Base-by-base conservation (phyloP, 306 rosid species). In the Echinosophora koreensis region DNA sequence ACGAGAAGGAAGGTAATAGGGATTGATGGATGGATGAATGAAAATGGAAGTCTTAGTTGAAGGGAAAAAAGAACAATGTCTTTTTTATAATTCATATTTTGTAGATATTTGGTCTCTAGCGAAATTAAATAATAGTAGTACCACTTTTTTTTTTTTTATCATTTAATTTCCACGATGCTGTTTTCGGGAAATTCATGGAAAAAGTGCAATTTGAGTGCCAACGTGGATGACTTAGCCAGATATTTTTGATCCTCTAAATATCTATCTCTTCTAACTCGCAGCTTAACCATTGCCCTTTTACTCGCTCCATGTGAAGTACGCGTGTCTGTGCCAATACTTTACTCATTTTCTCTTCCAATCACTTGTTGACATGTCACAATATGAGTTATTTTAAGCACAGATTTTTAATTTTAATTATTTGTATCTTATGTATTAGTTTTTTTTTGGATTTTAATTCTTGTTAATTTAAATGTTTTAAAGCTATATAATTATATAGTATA, bases 181-280 rank as follows among this genome's bases (percentile, higher is more conserved):
- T 46, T 66, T 42, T 1, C 22, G 4, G 13, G 14, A 41, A 63
- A 54, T 35, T 44, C 5, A 12, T 54, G 82, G 14, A 51, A 84
- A 84, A 84, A 84, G 85, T 84, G 84, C 82, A 80, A 80, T 70
- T 17, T 14, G 71, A 79, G 51, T 76, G 87, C 82, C 82, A 41
- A 28, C 83, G 80, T 84, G 87, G 82, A 76, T 47, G 66, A 42
- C 56, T 71, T 80, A 71, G 64, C 65, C 51, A 76, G 82, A 80
- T 84, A 80, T 84, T 84, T 84, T 84, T 32, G 13, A 80, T 76
- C 57, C 71, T 79, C 67, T 75, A 75, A 80, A 75, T 84, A 80
- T 84, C 86, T 66, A 8, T 68, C 44, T 49, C 10, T 4, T 57
- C 12, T 15, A 1, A 30, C 50, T 16, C 42, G 46, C 74, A 0